A percentile compares a stretch with the other conserved stretches of the same genome.
phyloP scores from a whole-genome alignment of 2,329 filamentous ascomycete genomes.

The Aspergillus viridinutans region DNA sequence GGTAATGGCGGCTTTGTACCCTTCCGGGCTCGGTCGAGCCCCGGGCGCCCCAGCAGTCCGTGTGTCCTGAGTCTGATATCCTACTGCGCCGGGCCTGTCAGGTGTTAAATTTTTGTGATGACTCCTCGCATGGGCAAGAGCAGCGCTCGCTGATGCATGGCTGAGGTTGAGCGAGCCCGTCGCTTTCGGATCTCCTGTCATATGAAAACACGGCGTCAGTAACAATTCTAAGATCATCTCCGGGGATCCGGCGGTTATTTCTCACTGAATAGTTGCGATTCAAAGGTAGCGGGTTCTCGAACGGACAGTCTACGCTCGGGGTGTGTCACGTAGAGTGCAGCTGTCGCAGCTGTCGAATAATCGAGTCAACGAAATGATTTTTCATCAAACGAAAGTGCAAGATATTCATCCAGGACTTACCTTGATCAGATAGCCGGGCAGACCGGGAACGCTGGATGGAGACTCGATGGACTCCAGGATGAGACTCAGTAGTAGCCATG shows the following conservation, averaged over 20 bases:
- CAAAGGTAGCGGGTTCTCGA: conserved; percentile 16
- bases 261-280: conserved; percentile 23
- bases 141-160: conserved; percentile 64
- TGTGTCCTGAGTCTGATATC: conserved; percentile 56
- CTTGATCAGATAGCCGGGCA: conserved; percentile 31
- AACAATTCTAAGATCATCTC: neutral
- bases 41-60: conserved; percentile 33
- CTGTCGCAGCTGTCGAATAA: conserved; percentile 50
- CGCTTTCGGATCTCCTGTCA: conserved; percentile 19
- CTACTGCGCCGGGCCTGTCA: conserved; percentile 53
- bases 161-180: conserved; percentile 53
- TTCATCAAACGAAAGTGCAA: neutral
- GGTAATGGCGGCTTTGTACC: conserved; percentile 69
- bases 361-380: neutral
- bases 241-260: neutral
- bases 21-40: conserved; percentile 55
- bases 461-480: conserved; percentile 11
- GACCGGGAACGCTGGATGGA: conserved; percentile 19
- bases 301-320: conserved; percentile 30
- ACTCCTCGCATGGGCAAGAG: conserved; percentile 67
- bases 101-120: conserved; percentile 54
- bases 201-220: neutral
- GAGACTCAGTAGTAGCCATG: conserved; percentile 32
- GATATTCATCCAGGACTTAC: conserved; percentile 19
- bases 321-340: conserved; percentile 55